Evolutionary conservation across 441 rosid genomes (phyloP).

Genomic region (Euphorbia neoarborescens): DNA sequence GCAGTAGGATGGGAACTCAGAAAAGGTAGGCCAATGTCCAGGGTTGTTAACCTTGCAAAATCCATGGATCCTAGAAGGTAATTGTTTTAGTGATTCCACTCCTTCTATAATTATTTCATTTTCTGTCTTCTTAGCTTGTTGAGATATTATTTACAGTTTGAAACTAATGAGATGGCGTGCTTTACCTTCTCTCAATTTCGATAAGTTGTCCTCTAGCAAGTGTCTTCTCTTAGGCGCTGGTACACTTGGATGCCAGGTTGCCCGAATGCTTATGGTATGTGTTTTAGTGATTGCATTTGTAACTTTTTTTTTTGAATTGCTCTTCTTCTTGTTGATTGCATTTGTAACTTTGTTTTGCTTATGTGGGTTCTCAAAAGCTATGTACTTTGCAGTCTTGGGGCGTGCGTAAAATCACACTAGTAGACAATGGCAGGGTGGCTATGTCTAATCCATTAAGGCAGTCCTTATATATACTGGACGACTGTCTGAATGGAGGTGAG

Average conservation of each 20-base stretch:
- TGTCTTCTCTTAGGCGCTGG: conserved; percentile 98
- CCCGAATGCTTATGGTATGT: conserved; percentile 87
- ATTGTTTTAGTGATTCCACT: conserved; percentile 13
- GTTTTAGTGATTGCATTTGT: background rate
- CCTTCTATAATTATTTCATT: conserved; percentile 9
- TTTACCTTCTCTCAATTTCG: conserved; percentile 75
- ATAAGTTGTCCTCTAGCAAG: conserved; percentile 55
- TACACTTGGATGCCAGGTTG: conserved; percentile 95
- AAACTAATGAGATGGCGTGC: conserved; percentile 97
- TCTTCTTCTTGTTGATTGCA: too few relatives aligned
- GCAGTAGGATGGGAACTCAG: conserved; percentile 90
- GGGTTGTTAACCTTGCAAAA: conserved; percentile 72
- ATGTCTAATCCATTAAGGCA: conserved; percentile 98
- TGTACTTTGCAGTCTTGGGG: conserved; percentile 75
- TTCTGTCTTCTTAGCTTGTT: conserved; percentile 11
- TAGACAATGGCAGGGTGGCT: conserved; percentile 87
- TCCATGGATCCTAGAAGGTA: conserved; percentile 91
- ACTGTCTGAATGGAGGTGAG: conserved; percentile 74
- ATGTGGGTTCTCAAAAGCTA: conserved; percentile 18
- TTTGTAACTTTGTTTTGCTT: background rate
- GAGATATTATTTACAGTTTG: conserved; percentile 38
- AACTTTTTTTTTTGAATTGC: background rate
- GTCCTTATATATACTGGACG: conserved; percentile 75
- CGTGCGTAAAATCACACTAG: conserved; percentile 68
- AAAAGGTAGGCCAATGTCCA: conserved; percentile 50